Base-by-base conservation (phyloP, 352 stramenopile genomes). In the Pythium utonaiense region DNA sequence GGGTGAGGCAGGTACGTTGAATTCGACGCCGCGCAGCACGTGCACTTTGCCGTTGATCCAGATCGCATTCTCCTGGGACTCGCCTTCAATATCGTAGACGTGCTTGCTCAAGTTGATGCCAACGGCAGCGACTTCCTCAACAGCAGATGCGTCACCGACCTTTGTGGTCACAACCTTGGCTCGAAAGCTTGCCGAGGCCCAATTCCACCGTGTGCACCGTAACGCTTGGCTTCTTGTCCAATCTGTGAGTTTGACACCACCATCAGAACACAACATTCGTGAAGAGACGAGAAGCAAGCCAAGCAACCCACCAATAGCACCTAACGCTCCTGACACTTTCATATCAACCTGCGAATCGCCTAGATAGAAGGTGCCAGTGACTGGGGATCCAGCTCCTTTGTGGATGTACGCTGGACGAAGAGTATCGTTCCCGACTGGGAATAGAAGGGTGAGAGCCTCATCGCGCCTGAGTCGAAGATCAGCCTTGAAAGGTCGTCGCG, bases 61-160 rank as follows among this genome's bases (percentile, higher is more conserved):
- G 10, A 82, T 55, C 22, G 74, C 74, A 47, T 82, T 82, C 24
- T 82, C 74, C 44, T 82, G 74, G 2, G 74, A 82, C 28, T 78
- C 74, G 24, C 61, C 69, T 36, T 78, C 61, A 30, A 82, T 78
- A 30, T 82, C 74, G 69, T 82, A 82, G 28, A 82, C 70, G 24
- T 73, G 61, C 21, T 61, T 49, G 62, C 74, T 82, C 24, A 82
- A 36, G 48, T 82, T 82, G 63, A 82, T 82, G 1, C 74, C 74
- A 9, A 82, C 55, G 1, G 57, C 36, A 1, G 62, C 67, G 25
- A 52, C n/a, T 12, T 66, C 60, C 5, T 71, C 41, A 1, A 58
- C 45, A 0, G n/a, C 22, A 7, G 34, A 30, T 1, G 14, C 28
- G 1, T 59, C 16, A 24, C 54, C 54, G 1, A 53, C 22, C 1